phyloP scores from a whole-genome alignment of 345 rosid genomes.

The Populus deltoides region DNA sequence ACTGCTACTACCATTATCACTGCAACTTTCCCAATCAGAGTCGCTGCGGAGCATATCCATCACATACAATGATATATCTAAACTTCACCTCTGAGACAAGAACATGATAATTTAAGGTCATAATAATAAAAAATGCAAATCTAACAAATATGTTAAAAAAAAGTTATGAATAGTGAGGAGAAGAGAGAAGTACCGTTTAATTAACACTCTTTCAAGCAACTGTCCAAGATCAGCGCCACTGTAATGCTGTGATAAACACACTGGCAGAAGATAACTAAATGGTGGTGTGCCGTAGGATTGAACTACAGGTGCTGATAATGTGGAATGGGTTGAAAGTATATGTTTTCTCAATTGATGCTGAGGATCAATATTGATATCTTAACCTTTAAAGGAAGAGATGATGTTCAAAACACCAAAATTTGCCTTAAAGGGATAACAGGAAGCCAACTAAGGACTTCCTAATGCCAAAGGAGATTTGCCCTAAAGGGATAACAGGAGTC shows the following conservation, averaged over 20 bases:
- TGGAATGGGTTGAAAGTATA: not conserved
- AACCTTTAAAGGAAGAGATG: constrained; percentile 27
- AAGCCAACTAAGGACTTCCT: constrained; percentile 33
- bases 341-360: not conserved
- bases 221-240: not conserved
- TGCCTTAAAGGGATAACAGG: constrained; percentile 30
- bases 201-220: not conserved
- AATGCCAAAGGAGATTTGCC: constrained; percentile 49
- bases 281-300: not conserved
- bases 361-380: constrained; percentile 2
- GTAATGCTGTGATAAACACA: not conserved
- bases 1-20: constrained; percentile 69
- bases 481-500: constrained; percentile 31
- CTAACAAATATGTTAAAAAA: not conserved
- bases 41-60: constrained; percentile 65
- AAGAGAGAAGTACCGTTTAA: constrained; percentile 1
- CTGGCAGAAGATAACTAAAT: not conserved
- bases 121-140: not conserved
- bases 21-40: constrained; percentile 85
- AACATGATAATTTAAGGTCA: not conserved
- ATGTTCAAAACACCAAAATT: constrained; percentile 14
- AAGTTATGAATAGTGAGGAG: not conserved
- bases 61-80: constrained; percentile 26
- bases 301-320: not conserved
- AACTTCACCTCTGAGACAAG: constrained; percentile 15